Base-by-base conservation (phyloP, 495 filamentous ascomycete genomes). In the Daldinia grandis region DNA sequence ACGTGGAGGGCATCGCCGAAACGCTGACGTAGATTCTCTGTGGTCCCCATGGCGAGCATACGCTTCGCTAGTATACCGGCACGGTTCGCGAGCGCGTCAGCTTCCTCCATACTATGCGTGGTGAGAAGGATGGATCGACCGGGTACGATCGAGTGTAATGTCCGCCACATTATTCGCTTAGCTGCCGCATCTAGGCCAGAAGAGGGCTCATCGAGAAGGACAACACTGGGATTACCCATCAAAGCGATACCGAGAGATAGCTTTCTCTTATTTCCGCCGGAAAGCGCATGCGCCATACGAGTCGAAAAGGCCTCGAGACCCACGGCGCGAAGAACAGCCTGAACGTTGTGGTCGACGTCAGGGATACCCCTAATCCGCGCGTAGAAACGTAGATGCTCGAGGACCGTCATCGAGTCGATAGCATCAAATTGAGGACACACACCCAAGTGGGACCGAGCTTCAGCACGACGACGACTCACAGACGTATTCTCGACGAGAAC, bases 81-180 rank as follows among this genome's bases (percentile, higher is more conserved):
- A 10, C 89, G 82, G 61, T 86, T 82, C 0, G 91, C 91, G 9
- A 94, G 81, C 4, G 90, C 90, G 63, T 92, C 89, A 15, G 91
- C 91, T 75, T 94, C 91, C 74, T 94, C 91, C 91, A 94, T 93
- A 37, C 81, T 86, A 72, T 94, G 91, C 8, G 91, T 94, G n/a
- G 90, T 92, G 6, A 92, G 78, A 0, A 92, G 79, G n/a, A 93
- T 81, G 1, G 84, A 86, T 1, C 90, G 81, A 4, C 89, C 90
- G 0, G 81, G 78, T 0, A 84, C 86, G 27, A 91, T 84, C 0
- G 83, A 75, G 10, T 81, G 81, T 3, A 93, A 81, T 0, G 89
- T 91, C 58, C 83, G 85, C 91, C 91, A 93, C 91, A 93, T 92
- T 64, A 89, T 82, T 27, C 91, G 81, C 75, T 93, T 93, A 0